phyloP scores from a whole-genome alignment of 768 basidiomycete genomes.

The Lentinula boryana region DNA sequence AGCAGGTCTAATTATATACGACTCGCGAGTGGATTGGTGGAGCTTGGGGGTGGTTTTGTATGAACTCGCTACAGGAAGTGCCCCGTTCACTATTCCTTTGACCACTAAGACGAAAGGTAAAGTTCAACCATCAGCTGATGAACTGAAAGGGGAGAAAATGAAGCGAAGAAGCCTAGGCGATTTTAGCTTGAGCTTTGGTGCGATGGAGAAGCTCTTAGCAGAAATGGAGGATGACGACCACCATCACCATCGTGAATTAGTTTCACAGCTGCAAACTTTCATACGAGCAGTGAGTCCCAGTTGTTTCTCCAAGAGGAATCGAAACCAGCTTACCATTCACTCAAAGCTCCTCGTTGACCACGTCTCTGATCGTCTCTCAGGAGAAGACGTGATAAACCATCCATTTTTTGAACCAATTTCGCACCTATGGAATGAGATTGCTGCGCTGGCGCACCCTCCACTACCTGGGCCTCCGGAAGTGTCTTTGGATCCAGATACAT shows the following conservation, averaged over 20 bases:
- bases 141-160: neutral
- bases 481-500: conserved; percentile 8
- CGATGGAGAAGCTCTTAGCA: conserved; percentile 12
- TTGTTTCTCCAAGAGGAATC: neutral
- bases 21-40: conserved; percentile 30
- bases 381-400: conserved; percentile 20
- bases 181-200: conserved; percentile 17
- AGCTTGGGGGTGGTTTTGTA: conserved; percentile 26
- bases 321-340: neutral
- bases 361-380: conserved; percentile 20
- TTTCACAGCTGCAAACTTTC: conserved; percentile 14
- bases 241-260: conserved; percentile 1
- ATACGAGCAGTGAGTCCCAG: conserved; percentile 18
- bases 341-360: conserved; percentile 21
- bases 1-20: conserved; percentile 22
- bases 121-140: neutral
- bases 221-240: neutral
- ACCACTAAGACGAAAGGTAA: neutral
- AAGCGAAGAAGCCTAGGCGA: conserved; percentile 15
- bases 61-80: conserved; percentile 23
- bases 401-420: conserved; percentile 20
- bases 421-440: conserved; percentile 24
- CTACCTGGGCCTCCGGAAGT: conserved; percentile 16
- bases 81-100: conserved; percentile 12
- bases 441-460: conserved; percentile 23